phyloP scores from a whole-genome alignment of 2,329 filamentous ascomycete species.

The Didymella sp. region DNA sequence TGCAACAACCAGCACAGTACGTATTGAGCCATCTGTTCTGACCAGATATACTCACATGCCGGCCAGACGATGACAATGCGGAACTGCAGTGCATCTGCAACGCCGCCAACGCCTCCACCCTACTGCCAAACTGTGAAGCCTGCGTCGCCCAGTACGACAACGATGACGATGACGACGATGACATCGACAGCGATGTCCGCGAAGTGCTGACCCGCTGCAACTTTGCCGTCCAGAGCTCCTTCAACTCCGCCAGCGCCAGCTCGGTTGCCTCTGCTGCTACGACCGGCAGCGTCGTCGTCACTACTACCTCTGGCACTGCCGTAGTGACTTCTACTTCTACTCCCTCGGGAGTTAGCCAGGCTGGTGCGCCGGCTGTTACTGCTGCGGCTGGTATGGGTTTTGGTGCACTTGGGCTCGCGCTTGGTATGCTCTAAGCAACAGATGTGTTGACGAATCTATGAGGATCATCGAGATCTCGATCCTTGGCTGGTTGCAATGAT shows the following conservation, averaged over 20 bases:
- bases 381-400: constrained; percentile 30
- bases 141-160: constrained; percentile 39
- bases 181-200: constrained; percentile 36
- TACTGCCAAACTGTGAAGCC: constrained; percentile 41
- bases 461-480: background rate
- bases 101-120: constrained; percentile 29
- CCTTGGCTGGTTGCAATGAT: background rate
- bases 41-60: background rate
- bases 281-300: constrained; percentile 5
- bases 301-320: constrained; percentile 17
- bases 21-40: background rate
- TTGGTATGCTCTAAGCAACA: constrained; percentile 28
- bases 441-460: no score
- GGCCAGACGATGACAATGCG: constrained; percentile 30
- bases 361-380: constrained; percentile 24
- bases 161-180: constrained; percentile 21
- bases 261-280: constrained; percentile 14
- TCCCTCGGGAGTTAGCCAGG: constrained; percentile 3
- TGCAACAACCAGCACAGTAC: constrained; percentile 38
- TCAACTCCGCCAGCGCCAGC: constrained; percentile 27
- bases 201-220: constrained; percentile 41
- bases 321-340: constrained; percentile 11
- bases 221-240: constrained; percentile 35
- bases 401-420: constrained; percentile 28
- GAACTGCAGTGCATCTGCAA: constrained; percentile 43